These are phyloP conservation scores for Escovopsis sp. DNA, from an alignment of 2,329 filamentous ascomycete genomes.

Conservation along the genomic window DNA sequence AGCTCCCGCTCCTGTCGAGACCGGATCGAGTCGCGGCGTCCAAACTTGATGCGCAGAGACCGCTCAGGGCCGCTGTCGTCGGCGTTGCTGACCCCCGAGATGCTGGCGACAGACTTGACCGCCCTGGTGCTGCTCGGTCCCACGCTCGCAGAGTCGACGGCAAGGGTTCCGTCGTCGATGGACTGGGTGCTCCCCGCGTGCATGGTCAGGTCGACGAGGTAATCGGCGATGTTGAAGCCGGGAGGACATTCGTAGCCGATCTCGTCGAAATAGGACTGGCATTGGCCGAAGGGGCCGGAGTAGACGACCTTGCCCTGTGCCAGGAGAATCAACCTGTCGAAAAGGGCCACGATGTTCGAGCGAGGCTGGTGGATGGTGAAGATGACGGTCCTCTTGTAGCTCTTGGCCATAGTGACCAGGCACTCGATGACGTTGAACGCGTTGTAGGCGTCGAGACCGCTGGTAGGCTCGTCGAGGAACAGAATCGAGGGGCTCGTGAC, in stretches of 20 bases:
- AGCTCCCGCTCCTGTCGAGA: slow-evolving; percentile 79
- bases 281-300: slow-evolving; percentile 76
- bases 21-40: slow-evolving; percentile 66
- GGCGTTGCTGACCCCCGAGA: slow-evolving; percentile 59
- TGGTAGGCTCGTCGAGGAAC: slow-evolving; percentile 94
- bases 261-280: slow-evolving; percentile 82
- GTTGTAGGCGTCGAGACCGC: slow-evolving; percentile 89
- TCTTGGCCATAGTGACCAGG: slow-evolving; percentile 85
- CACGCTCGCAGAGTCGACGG: slow-evolving; percentile 46
- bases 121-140: slow-evolving; percentile 76
- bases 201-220: slow-evolving; percentile 95
- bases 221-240: slow-evolving; percentile 98
- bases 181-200: slow-evolving; percentile 56
- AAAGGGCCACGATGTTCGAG: slow-evolving; percentile 95
- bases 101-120: slow-evolving; percentile 79
- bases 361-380: slow-evolving; percentile 97
- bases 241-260: slow-evolving; percentile 87
- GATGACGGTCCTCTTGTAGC: slow-evolving; percentile 90
- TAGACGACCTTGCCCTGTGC: slow-evolving; percentile 85
- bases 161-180: slow-evolving; percentile 35
- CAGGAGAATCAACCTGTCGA: slow-evolving; percentile 83
- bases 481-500: slow-evolving; percentile 95
- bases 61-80: slow-evolving; percentile 49
- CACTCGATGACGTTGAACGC: slow-evolving; percentile 98
- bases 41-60: slow-evolving; percentile 49